phyloP scores from a whole-genome alignment of 1,139 yeast species.

The Diutina rugosa region DNA sequence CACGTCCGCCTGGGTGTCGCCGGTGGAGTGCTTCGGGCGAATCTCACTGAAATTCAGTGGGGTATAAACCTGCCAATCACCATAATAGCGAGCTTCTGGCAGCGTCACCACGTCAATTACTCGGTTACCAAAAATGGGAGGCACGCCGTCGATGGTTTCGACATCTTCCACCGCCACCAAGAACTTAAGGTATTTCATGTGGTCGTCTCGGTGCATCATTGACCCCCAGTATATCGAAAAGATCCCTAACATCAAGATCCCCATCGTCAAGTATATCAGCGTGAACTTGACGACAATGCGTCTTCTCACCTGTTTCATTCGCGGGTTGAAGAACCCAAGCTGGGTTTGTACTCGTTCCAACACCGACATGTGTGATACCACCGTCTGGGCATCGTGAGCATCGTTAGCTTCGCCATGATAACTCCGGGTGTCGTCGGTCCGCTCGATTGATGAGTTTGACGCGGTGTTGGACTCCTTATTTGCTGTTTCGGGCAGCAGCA shows the following conservation, averaged over 20 bases:
- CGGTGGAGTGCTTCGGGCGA: slow-evolving; percentile 15
- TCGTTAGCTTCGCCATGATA: not conserved
- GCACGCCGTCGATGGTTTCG: slow-evolving; percentile 8
- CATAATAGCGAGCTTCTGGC: slow-evolving; percentile 14
- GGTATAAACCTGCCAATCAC: slow-evolving; percentile 25
- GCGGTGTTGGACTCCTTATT: no score
- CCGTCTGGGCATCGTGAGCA: not conserved
- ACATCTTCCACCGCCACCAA: slow-evolving; percentile 36
- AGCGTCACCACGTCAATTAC: slow-evolving; percentile 13
- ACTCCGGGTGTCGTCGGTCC: not conserved
- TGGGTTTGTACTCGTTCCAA: not conserved
- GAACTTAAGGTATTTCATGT: slow-evolving; percentile 28
- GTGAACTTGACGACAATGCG: slow-evolving; percentile 3
- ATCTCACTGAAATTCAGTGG: not conserved
- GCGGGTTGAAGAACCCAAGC: not conserved
- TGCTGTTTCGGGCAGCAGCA: no score
- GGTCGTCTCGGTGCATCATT: slow-evolving; percentile 23
- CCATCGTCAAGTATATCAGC: slow-evolving; percentile 4
- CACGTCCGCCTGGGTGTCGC: slow-evolving; percentile 17
- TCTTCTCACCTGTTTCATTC: not conserved
- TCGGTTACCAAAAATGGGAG: slow-evolving; percentile 21
- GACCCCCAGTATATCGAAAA: slow-evolving; percentile 46
- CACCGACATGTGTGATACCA: not conserved
- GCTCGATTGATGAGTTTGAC: no score
- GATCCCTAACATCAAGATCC: slow-evolving; percentile 5